phyloP scores from a whole-genome alignment of 371 early-diverging fungal species.

The Parasitella parasitica region DNA sequence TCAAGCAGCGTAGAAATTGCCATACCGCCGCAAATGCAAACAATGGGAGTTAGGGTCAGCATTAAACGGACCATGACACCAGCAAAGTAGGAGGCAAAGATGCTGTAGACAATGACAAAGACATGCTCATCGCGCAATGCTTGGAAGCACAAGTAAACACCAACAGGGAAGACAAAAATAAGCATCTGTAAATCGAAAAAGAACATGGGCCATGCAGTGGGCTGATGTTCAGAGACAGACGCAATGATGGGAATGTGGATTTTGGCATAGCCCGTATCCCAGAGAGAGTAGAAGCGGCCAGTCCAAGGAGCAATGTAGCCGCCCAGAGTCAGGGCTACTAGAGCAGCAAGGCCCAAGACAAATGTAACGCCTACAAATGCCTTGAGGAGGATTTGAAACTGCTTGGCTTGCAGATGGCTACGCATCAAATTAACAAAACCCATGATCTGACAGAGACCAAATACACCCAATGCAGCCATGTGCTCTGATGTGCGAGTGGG shows the following conservation, averaged over 20 bases:
- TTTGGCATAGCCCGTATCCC: conserved; percentile 99
- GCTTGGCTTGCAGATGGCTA: conserved; percentile 76
- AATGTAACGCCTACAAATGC: conserved; percentile 65
- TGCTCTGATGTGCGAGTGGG: conserved; percentile 97
- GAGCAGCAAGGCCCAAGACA: conserved; percentile 45
- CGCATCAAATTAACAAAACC: conserved; percentile 87
- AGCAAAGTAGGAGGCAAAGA: conserved; percentile 98
- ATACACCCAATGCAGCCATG: conserved; percentile 96
- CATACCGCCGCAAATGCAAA: conserved; percentile 93
- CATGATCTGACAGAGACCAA: conserved; percentile 90
- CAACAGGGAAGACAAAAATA: conserved; percentile 94
- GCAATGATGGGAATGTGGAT: conserved; percentile 99
- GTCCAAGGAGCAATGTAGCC: conserved; percentile 98
- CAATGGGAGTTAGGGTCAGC: conserved; percentile 96
- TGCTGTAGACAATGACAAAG: conserved; percentile 93
- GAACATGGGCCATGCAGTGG: conserved; percentile 98
- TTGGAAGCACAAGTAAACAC: conserved; percentile 94
- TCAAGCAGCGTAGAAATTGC: conserved; percentile 86
- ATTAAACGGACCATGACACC: conserved; percentile 99
- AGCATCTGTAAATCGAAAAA: conserved; percentile 97
- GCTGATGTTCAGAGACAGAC: conserved; percentile 99
- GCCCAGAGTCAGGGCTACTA: conserved; percentile 68
- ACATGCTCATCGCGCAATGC: conserved; percentile 93
- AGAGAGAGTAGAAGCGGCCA: conserved; percentile 98
- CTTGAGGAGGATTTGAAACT: conserved; percentile 79